Evolutionary conservation across 2,329 filamentous ascomycete genomes (phyloP), one percentile per base, ranked within the genome.

Genomic region (Pseudopyrenochaeta lycopersici): DNA sequence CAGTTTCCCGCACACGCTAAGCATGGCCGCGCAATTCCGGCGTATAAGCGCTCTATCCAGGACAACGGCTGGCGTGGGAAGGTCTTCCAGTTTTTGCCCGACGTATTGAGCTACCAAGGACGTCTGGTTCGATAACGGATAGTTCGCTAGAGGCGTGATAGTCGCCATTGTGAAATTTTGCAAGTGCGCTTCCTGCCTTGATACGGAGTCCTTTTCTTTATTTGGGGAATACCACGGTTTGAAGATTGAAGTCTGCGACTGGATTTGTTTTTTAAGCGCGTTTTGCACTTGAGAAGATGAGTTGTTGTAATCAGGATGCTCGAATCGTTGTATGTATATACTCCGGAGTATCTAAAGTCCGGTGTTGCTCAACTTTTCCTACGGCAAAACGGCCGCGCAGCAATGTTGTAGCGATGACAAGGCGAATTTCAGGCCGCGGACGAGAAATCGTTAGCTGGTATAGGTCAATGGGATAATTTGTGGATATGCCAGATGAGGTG

Each of bases 1-100:
- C 12, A 93, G 76, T 44, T 77, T 76, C 35, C 82, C 72, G 12
- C 84, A 82, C 0, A 89, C 84, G 11, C 86, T 79, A 6, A 92
- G 83, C 89, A 95, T 93, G 31, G 85, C 80, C 55, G 80, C 75
- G 74, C 90, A 94, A 67, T 94, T 92, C 43, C 81, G 78, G 49
- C 84, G 79, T 20, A 91, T 77, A 36, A 88, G 86, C 3, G 86
- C 85, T 10, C 86, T 73, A 70, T 94, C 90, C 12, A 94, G 76
- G 35, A 94, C 80, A 2, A 84, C 85, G 1, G 88, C 84, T 1
- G 91, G 91, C 0, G 86, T 87, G 14, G 84, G 82, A 1, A 92
- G 77, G 41, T 88, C 80, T 44, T 78, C 69, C 15, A 92, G 78
- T 2, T 78, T 81, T 63, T 86, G 84, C 52, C 88, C 87, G 20